These are phyloP conservation scores for Mucor racemosus DNA, from an alignment of 371 early-diverging fungal species.

Conservation along the genomic window DNA sequence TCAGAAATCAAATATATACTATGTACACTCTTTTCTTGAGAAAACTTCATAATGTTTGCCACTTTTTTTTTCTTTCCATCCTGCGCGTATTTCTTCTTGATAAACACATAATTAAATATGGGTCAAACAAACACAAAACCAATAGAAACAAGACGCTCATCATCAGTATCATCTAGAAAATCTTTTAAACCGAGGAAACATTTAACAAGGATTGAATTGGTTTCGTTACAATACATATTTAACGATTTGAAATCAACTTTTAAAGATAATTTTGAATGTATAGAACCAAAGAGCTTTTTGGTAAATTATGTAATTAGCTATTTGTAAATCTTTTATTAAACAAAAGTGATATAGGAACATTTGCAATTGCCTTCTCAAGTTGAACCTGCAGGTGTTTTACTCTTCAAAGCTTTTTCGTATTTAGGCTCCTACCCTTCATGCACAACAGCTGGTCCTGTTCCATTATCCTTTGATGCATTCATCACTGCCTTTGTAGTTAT, in stretches of 20 bases:
- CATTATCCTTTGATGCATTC: constrained; percentile 39
- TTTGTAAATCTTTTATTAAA: too few relatives aligned
- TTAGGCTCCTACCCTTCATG: constrained; percentile 47
- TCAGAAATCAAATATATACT: neutral
- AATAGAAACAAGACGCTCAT: neutral
- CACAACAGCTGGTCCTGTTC: constrained; percentile 18
- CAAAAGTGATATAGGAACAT: constrained; percentile 45
- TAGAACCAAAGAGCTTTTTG: constrained; percentile 51
- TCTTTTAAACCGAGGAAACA: constrained; percentile 28
- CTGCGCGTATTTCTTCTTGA: neutral
- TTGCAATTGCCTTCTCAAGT: constrained; percentile 41
- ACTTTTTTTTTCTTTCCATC: neutral
- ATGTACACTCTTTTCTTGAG: neutral
- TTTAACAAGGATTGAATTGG: constrained; percentile 31
- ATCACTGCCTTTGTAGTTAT: constrained; percentile 47
- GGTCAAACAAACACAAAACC: constrained; percentile 24
- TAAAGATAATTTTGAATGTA: constrained; percentile 43
- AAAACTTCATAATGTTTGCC: neutral
- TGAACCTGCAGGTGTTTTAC: constrained; percentile 43
- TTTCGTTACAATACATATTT: constrained; percentile 39
- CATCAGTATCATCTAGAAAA: neutral
- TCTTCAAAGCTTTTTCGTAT: constrained; percentile 55
- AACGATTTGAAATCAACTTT: constrained; percentile 37
- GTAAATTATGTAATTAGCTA: too few relatives aligned
- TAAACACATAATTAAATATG: constrained; percentile 9